Conservation (phyloP, 805 yeast genomes). For the Candida broadrunensis region DNA sequence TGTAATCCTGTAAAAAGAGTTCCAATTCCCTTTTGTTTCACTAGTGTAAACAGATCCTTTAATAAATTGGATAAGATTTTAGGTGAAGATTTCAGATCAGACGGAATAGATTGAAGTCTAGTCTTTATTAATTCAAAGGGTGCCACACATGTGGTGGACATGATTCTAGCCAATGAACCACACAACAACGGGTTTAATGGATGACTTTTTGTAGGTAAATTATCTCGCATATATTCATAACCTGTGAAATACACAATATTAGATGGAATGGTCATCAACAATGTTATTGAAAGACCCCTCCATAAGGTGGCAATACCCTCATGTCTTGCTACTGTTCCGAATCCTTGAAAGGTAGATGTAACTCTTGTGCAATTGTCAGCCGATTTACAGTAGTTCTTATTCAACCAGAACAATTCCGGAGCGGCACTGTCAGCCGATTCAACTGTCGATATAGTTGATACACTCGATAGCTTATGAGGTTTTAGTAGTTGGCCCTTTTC, state of each 20-base stretch:
- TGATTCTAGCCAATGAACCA: slow-evolving; percentile 77
- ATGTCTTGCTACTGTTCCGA: slow-evolving; percentile 56
- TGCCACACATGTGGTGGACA: slow-evolving; percentile 82
- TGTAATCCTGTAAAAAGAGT: slow-evolving; percentile 82
- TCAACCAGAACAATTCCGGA: slow-evolving; percentile 33
- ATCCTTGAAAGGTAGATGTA: slow-evolving; percentile 73
- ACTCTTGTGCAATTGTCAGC: slow-evolving; percentile 45
- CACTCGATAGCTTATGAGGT: slow-evolving; percentile 28
- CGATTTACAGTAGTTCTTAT: slow-evolving; percentile 33
- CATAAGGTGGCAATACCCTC: slow-evolving; percentile 83
- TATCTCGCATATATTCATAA: slow-evolving; percentile 79
- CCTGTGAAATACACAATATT: slow-evolving; percentile 94
- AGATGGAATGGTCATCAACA: slow-evolving; percentile 88
- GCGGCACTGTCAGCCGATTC: slow-evolving; percentile 30
- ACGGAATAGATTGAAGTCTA: slow-evolving; percentile 83
- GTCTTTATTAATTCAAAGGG: slow-evolving; percentile 89
- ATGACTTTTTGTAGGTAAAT: slow-evolving; percentile 41
- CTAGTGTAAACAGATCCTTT: slow-evolving; percentile 50
- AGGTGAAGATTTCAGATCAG: slow-evolving; percentile 25
- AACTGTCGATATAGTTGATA: slow-evolving; percentile 23
- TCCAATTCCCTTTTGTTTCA: slow-evolving; percentile 53
- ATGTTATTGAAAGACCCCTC: slow-evolving; percentile 82
- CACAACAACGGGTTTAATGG: slow-evolving; percentile 79
- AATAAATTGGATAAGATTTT: slow-evolving; percentile 45
- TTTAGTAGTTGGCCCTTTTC: slow-evolving; percentile 18